A percentile compares a stretch with the other conserved stretches of the same genome.
phyloP scores from a whole-genome alignment of 306 rosid species.

The Dryas drummondii region DNA sequence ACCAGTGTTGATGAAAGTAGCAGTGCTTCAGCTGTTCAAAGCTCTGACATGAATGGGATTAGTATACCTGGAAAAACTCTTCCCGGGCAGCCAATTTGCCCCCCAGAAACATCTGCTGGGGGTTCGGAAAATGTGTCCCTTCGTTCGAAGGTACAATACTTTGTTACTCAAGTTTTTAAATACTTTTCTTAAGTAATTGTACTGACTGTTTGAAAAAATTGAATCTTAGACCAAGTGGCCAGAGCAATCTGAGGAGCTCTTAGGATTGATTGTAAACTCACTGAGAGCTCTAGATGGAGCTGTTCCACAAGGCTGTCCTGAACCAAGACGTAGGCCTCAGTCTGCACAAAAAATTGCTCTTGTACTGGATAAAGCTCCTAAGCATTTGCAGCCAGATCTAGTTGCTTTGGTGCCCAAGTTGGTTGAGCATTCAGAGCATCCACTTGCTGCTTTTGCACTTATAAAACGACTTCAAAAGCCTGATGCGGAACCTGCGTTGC shows the following conservation, averaged over 20 bases:
- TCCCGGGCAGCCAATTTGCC: constrained; percentile 65
- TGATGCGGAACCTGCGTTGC: constrained; percentile 85
- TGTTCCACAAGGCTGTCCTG: constrained; percentile 93
- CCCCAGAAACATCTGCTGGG: constrained; percentile 84
- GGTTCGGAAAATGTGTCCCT: constrained; percentile 62
- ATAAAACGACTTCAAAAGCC: constrained; percentile 87
- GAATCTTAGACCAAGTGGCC: constrained; percentile 88
- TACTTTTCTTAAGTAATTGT: constrained; percentile 29
- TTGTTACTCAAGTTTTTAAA: constrained; percentile 24
- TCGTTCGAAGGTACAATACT: constrained; percentile 65
- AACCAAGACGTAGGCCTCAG: constrained; percentile 95
- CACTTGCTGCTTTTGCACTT: constrained; percentile 90
- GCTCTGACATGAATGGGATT: constrained; percentile 63
- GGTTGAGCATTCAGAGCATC: constrained; percentile 96
- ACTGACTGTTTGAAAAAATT: constrained; percentile 29
- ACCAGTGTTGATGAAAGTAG: constrained; percentile 56
- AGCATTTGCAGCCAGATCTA: constrained; percentile 87
- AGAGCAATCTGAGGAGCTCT: constrained; percentile 97
- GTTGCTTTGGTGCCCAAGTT: constrained; percentile 89
- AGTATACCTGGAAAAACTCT: constrained; percentile 49
- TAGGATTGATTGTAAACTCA: constrained; percentile 94
- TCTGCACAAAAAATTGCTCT: constrained; percentile 92
- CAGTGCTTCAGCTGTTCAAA: constrained; percentile 80
- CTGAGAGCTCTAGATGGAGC: constrained; percentile 94
- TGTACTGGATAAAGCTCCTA: constrained; percentile 96